A percentile compares a stretch with the other conserved stretches of the same genome.
These are phyloP conservation scores for Sporisorium reilianum DNA, from an alignment of 1,284 basidiomycete genomes.

Conservation along the genomic window DNA sequence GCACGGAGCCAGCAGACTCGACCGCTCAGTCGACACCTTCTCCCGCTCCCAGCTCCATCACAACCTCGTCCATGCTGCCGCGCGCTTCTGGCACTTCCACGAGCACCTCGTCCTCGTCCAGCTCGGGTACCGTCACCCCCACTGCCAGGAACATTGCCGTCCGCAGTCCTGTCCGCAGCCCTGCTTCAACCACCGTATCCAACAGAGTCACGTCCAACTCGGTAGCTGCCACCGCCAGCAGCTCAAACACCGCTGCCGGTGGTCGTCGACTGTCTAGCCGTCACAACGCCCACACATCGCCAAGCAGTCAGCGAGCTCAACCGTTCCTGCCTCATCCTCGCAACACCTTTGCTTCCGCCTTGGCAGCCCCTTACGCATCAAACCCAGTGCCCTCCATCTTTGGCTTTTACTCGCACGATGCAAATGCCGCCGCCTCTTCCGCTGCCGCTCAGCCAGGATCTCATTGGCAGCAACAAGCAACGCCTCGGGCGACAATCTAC, in stretches of 20 bases:
- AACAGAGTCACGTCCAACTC: background rate
- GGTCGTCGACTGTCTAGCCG: background rate
- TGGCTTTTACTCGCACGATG: slow-evolving; percentile 46
- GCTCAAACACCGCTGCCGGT: background rate
- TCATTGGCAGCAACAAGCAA: background rate
- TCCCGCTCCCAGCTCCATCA: background rate
- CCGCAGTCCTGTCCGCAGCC: background rate
- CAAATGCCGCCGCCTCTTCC: background rate
- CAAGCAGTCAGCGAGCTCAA: background rate
- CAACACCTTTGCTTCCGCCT: slow-evolving; percentile 11
- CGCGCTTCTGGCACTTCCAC: slow-evolving; percentile 22
- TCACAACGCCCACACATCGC: background rate
- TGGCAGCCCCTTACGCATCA: slow-evolving; percentile 21
- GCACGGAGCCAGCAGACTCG: background rate
- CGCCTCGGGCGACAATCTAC: background rate
- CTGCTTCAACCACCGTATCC: background rate
- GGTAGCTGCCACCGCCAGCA: background rate
- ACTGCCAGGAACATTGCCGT: background rate
- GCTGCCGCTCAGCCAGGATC: background rate
- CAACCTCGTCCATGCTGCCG: slow-evolving; percentile 30
- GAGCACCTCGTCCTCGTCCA: slow-evolving; percentile 22
- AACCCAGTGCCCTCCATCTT: slow-evolving; percentile 40
- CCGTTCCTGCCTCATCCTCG: background rate
- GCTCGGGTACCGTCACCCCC: slow-evolving; percentile 30
- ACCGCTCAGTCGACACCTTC: background rate